Evolutionary conservation across 2,329 filamentous ascomycete genomes (phyloP).

Genomic region (Thelonectria discophora): DNA sequence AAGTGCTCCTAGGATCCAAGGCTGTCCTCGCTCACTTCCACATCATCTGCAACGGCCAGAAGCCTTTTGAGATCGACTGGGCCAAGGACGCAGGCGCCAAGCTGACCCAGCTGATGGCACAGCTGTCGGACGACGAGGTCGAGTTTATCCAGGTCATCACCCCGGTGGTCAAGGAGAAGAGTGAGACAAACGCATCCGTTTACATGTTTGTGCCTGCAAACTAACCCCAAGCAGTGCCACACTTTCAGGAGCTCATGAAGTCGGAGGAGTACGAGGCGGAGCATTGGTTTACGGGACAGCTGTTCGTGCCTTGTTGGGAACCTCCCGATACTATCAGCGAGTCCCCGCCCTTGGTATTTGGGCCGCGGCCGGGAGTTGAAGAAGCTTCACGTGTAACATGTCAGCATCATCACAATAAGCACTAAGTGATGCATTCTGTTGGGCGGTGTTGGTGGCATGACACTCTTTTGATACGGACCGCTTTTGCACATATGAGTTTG

Average conservation of each 20-base stretch:
- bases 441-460: no score
- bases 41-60: background rate
- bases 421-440: no score
- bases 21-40: background rate
- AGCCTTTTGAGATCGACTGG: background rate
- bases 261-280: background rate
- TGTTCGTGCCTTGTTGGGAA: background rate
- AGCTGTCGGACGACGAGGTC: background rate
- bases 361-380: no score
- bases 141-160: background rate
- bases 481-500: no score
- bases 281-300: background rate
- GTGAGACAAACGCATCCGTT: background rate
- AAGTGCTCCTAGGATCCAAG: background rate
- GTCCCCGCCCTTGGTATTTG: background rate
- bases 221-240: background rate
- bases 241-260: background rate
- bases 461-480: no score
- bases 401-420: no score
- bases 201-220: background rate
- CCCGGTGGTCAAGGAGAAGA: background rate
- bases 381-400: no score
- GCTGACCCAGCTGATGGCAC: background rate
- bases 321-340: background rate
- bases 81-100: background rate